phyloP scores from a whole-genome alignment of 768 basidiomycete species.

The Wakefieldia striispora region DNA sequence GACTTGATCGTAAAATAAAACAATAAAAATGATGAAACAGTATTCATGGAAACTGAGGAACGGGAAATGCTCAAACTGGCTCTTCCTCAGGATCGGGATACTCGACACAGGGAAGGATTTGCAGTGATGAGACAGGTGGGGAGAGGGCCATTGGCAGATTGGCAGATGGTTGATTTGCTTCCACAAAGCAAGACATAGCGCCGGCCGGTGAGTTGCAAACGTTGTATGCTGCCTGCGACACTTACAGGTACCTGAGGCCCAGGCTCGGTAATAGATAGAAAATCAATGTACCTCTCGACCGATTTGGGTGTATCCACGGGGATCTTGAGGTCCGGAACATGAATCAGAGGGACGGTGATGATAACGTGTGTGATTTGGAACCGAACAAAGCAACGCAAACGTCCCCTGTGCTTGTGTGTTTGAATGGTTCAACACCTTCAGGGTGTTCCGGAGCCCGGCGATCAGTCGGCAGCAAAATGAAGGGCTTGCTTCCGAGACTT shows the following conservation, averaged over 20 bases:
- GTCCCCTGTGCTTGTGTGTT: too few species aligned
- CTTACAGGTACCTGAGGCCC: constrained; percentile 22
- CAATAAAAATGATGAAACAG: constrained; percentile 11
- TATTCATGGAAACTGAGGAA: constrained; percentile 15
- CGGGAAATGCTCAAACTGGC: background rate
- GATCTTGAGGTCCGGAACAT: background rate
- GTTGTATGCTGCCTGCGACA: background rate
- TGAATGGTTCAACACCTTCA: background rate
- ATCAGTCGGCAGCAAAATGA: constrained; percentile 27
- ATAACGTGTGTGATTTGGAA: background rate
- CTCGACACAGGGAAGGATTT: background rate
- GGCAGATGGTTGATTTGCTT: constrained; percentile 4
- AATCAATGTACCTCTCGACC: background rate
- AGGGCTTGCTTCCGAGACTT: constrained; percentile 13
- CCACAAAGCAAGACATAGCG: background rate
- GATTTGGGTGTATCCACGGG: background rate
- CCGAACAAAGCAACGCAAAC: too few species aligned
- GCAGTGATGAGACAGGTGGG: constrained; percentile 3
- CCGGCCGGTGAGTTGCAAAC: background rate
- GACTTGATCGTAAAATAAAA: constrained; percentile 5
- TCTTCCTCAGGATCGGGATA: constrained; percentile 4
- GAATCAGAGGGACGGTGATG: background rate
- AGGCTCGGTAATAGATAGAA: constrained; percentile 11
- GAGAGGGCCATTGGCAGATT: background rate
- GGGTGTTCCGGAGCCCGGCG: constrained; percentile 4